Evolutionary conservation across 768 basidiomycete species (phyloP).

Genomic region (Cubamyces lactineus): DNA sequence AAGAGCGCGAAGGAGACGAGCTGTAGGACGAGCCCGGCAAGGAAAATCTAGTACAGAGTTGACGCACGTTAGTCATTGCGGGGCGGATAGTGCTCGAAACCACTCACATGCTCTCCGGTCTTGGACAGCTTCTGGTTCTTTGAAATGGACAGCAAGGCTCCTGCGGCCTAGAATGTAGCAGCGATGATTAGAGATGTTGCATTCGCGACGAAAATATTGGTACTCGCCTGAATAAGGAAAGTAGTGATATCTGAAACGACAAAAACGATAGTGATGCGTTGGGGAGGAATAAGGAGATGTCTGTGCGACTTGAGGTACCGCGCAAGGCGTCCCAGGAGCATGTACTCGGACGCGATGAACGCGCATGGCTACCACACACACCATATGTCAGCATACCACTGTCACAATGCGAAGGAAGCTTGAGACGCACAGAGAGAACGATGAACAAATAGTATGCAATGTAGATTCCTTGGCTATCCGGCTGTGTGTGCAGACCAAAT

Average conservation of each 20-base stretch:
- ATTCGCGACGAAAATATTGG: background rate
- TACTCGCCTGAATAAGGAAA: constrained; percentile 62
- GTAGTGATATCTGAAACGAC: constrained; percentile 65
- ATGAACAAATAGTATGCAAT: constrained; percentile 63
- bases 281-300: constrained; percentile 52
- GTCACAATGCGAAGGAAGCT: background rate
- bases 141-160: constrained; percentile 51
- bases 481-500: constrained; percentile 55
- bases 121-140: constrained; percentile 21
- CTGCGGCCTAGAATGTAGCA: constrained; percentile 43
- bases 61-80: background rate
- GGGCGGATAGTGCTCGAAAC: background rate
- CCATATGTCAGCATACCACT: background rate
- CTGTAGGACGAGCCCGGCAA: constrained; percentile 60
- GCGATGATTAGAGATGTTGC: background rate
- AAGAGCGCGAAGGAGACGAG: constrained; percentile 56
- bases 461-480: constrained; percentile 55
- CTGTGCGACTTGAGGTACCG: constrained; percentile 48
- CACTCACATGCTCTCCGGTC: constrained; percentile 21
- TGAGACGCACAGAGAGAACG: constrained; percentile 53
- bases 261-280: constrained; percentile 58
- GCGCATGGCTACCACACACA: constrained; percentile 59
- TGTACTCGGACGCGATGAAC: constrained; percentile 71
- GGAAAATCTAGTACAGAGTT: constrained; percentile 45
- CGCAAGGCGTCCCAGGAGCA: constrained; percentile 65